Base-by-base conservation (phyloP, 352 stramenopile species). In the Phytopythium chamaehyphon region DNA sequence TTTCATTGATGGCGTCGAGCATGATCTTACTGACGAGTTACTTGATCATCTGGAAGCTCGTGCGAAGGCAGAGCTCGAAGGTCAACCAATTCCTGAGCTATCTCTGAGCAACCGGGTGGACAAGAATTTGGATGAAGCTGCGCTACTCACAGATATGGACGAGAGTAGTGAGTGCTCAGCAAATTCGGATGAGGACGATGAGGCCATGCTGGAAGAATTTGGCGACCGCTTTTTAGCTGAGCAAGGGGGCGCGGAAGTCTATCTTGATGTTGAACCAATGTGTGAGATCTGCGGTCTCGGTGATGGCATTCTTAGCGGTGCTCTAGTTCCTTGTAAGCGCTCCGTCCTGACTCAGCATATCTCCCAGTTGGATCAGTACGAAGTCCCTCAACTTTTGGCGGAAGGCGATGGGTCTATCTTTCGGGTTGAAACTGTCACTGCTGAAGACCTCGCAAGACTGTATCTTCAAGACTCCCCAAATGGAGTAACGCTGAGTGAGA, bases 1-100 rank as follows among this genome's bases (percentile, higher is more conserved):
- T 23, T 80, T 87, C 44, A 76, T 91, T 40, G 76, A 93, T 59
- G 76, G 83, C 0, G 69, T 81, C 9, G 73, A 88, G 26, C 77
- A 73, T 46, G 76, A 88, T 1, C 55, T 93, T 12, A 88, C 80
- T 1, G 80, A 91, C 38, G 75, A 88, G 18, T 46, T 93, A 6
- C 54, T 93, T 14, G 57, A 64, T 5, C 87, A 88, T 51, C 51
- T 93, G 18, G 69, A 89, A 40, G 71, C 77, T 11, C 86, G 87
- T 40, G 69, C 73, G 21, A 55, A 70, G 9, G 83, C 83, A 21
- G 78, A 91, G 45, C 52, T 86, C 2, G 73, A 93, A 18, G 66
- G 66, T 22, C 49, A 53, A 22, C 61, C 69, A 40, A 49, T 88
- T 40, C 75, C 83, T 14, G 48, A 67, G 16, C 44, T 88, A 14